Evolutionary conservation across 352 stramenopile species (phyloP).

Genomic region (Pythium coloratum): DNA sequence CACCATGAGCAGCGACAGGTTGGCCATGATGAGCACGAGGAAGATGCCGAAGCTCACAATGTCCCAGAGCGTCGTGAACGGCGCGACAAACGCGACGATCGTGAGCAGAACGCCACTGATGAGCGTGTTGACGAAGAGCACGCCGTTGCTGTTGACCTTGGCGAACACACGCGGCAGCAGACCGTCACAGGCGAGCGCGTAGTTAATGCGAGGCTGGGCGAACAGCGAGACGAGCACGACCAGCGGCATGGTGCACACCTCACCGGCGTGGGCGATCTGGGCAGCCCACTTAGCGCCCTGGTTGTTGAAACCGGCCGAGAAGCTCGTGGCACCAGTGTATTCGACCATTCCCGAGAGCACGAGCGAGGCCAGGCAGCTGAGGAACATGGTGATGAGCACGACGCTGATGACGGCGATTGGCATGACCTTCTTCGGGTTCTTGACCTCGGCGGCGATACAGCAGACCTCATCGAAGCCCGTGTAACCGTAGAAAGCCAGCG

Average conservation of each 20-base stretch:
- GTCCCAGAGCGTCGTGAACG: conserved; percentile 81
- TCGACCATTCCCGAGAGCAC: conserved; percentile 79
- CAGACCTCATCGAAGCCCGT: conserved; percentile 95
- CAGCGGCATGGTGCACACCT: conserved; percentile 88
- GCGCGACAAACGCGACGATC: conserved; percentile 65
- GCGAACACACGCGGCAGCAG: conserved; percentile 90
- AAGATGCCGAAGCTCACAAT: conserved; percentile 88
- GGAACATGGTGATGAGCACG: conserved; percentile 66
- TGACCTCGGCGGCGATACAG: conserved; percentile 80
- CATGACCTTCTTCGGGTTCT: conserved; percentile 75
- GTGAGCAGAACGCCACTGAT: conserved; percentile 65
- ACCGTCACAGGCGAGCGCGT: conserved; percentile 90
- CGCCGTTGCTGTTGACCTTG: conserved; percentile 74
- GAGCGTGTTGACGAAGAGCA: conserved; percentile 77
- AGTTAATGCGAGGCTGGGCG: conserved; percentile 91
- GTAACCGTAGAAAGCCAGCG: conserved; percentile 92
- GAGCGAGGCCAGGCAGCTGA: conserved; percentile 74
- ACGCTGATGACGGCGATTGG: conserved; percentile 79
- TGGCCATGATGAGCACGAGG: conserved; percentile 85
- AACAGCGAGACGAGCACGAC: conserved; percentile 94
- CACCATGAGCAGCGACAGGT: conserved; percentile 69
- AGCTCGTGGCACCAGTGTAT: conserved; percentile 28
- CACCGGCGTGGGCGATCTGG: conserved; percentile 49
- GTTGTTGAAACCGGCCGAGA: conserved; percentile 44
- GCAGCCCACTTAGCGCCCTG: conserved; percentile 39